Conservation (phyloP, 2,329 filamentous ascomycete species). For the Colletotrichum lentis region DNA sequence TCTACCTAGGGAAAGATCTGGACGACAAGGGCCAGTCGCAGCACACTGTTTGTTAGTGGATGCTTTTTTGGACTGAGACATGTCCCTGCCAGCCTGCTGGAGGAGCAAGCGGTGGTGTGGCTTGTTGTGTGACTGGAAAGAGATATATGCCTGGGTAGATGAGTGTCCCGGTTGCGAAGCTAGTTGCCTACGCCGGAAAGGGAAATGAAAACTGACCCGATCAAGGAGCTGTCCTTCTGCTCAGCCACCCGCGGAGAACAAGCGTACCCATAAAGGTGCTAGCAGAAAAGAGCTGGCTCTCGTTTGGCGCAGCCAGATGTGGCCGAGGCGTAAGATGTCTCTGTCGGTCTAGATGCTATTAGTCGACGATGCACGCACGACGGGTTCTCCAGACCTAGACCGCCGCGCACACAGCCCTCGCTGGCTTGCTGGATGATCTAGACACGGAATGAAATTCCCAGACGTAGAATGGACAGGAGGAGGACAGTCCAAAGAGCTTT, state of each 20-base stretch:
- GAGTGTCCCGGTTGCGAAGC: too few relatives aligned
- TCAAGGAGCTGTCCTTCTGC: background rate
- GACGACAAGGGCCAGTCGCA: background rate
- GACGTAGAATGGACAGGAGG: too few relatives aligned
- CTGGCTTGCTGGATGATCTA: too few relatives aligned
- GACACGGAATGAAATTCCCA: too few relatives aligned
- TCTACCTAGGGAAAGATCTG: background rate
- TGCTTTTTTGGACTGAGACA: constrained; percentile 16
- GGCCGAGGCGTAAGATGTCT: constrained; percentile 40
- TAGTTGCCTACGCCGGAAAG: constrained; percentile 4
- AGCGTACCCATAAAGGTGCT: constrained; percentile 38
- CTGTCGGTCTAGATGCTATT: constrained; percentile 28
- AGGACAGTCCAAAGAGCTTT: too few relatives aligned
- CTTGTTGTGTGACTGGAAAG: background rate
- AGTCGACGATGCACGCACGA: too few relatives aligned
- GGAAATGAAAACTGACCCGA: constrained; percentile 11
- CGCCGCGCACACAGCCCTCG: too few relatives aligned
- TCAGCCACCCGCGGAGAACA: constrained; percentile 15
- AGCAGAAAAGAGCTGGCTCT: constrained; percentile 40
- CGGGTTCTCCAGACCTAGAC: too few relatives aligned
- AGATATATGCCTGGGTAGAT: background rate
- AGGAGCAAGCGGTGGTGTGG: constrained; percentile 24
- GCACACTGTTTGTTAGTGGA: background rate
- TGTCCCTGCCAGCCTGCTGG: background rate
- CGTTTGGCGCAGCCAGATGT: constrained; percentile 38